Evolutionary conservation across 108 stramenopile genomes (phyloP).

Genomic region (Conticribra weissflogii): DNA sequence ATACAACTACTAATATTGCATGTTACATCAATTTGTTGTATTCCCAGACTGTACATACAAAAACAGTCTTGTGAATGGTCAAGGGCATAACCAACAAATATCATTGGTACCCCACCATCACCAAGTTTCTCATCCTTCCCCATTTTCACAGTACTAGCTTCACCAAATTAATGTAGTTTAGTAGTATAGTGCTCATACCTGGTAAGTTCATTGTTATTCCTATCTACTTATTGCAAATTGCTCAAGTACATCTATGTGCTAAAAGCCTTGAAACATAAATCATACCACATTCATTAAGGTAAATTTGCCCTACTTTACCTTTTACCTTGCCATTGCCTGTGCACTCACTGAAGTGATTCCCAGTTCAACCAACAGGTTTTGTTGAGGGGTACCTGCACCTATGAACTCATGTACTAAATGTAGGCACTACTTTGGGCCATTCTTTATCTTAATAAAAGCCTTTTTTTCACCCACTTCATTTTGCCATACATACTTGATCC

Average conservation of each 20-base stretch:
- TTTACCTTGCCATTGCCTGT: conserved; percentile 5
- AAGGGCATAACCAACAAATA: conserved; percentile 37
- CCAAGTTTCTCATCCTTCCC: conserved; percentile 13
- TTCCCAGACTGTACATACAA: conserved; percentile 8
- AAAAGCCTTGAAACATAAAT: conserved; percentile 9
- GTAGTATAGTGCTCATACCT: conserved; percentile 1
- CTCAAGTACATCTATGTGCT: conserved; percentile 18
- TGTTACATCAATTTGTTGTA: neutral
- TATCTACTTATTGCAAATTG: conserved; percentile 10
- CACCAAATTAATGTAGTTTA: conserved; percentile 21
- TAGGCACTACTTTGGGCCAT: conserved; percentile 15
- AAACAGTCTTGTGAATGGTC: neutral
- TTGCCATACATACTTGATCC: conserved; percentile 9
- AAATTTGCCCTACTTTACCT: conserved; percentile 4
- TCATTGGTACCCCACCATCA: conserved; percentile 17
- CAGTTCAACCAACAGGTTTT: conserved; percentile 35
- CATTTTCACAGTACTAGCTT: conserved; percentile 25
- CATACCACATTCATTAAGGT: neutral
- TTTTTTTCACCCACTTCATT: conserved; percentile 49
- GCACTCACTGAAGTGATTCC: conserved; percentile 18
- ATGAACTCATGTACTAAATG: conserved; percentile 29
- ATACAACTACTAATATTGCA: conserved; percentile 27
- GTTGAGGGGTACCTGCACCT: conserved; percentile 40
- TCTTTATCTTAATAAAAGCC: conserved; percentile 4
- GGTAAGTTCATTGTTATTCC: conserved; percentile 5